These are phyloP conservation scores for Saturnispora galanensis DNA, from an alignment of 805 yeast species.

Conservation along the genomic window DNA sequence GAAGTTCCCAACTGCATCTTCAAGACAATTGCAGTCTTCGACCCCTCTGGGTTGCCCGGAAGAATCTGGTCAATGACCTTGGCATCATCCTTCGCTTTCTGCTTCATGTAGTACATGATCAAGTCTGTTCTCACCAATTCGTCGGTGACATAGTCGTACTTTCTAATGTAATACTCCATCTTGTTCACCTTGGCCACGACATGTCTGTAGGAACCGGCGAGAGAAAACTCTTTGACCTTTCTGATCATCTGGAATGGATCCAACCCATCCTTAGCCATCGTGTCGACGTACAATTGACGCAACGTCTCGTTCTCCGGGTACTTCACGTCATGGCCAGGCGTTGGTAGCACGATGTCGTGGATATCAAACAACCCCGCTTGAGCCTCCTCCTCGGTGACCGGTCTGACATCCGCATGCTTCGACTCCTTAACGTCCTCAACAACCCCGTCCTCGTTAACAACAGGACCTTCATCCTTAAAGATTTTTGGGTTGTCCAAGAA, in stretches of 20 bases:
- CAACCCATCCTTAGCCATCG: conserved; percentile 73
- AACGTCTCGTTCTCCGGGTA: conserved; percentile 68
- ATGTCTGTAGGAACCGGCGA: conserved; percentile 82
- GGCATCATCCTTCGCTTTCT: conserved; percentile 13
- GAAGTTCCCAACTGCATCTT: conserved; percentile 74
- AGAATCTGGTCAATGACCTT: conserved; percentile 21
- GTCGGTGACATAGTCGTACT: conserved; percentile 54
- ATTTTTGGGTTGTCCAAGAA: conserved; percentile 30
- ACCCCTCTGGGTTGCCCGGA: conserved; percentile 30
- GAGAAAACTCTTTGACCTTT: conserved; percentile 77
- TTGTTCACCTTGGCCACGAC: conserved; percentile 57
- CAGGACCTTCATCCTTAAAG: conserved; percentile 19
- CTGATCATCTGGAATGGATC: conserved; percentile 82
- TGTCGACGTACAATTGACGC: conserved; percentile 49
- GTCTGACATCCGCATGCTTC: conserved; percentile 55
- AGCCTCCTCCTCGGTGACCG: conserved; percentile 67
- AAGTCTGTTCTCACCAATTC: conserved; percentile 75
- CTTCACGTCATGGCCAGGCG: conserved; percentile 88
- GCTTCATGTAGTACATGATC: conserved; percentile 35
- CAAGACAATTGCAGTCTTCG: conserved; percentile 59
- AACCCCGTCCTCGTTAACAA: conserved; percentile 38
- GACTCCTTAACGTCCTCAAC: conserved; percentile 62
- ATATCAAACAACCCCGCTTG: conserved; percentile 49
- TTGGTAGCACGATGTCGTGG: conserved; percentile 84
- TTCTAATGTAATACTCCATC: conserved; percentile 51